These are phyloP conservation scores for Pterocarpus macrocarpus DNA, from an alignment of 306 rosid species.

Conservation along the genomic window DNA sequence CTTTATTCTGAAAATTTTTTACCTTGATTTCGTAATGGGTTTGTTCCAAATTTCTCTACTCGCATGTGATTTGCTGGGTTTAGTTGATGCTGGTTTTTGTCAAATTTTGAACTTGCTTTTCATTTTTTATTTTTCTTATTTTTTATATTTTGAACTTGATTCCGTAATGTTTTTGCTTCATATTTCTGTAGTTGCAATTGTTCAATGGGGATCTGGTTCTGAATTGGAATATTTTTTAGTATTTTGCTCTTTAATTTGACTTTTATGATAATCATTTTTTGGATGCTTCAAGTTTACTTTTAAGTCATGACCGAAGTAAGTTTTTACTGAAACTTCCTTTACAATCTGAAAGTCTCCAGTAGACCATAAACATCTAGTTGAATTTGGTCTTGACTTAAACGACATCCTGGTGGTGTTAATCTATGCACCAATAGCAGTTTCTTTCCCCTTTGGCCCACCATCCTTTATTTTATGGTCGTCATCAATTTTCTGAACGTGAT, in stretches of 20 bases:
- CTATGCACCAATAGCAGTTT: too few species aligned
- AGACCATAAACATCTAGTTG: not conserved
- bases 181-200: not conserved
- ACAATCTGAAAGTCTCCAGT: not conserved
- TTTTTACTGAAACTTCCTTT: not conserved
- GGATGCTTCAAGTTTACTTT: not conserved
- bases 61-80: conserved; percentile 7
- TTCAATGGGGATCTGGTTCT: conserved; percentile 10
- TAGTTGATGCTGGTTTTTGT: not conserved
- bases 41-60: not conserved
- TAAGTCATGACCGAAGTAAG: not conserved
- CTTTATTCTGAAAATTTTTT: not conserved
- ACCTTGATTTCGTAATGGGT: not conserved
- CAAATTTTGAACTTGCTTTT: not conserved
- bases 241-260: not conserved
- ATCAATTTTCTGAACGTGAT: too few species aligned
- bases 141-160: not conserved
- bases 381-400: not conserved
- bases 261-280: not conserved
- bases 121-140: not conserved
- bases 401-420: not conserved
- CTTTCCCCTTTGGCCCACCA: too few species aligned
- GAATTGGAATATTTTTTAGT: not conserved
- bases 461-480: too few species aligned
- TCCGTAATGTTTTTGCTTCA: not conserved